These are phyloP conservation scores for Haplographium delicatum DNA, from an alignment of 495 filamentous ascomycete genomes.

Conservation along the genomic window DNA sequence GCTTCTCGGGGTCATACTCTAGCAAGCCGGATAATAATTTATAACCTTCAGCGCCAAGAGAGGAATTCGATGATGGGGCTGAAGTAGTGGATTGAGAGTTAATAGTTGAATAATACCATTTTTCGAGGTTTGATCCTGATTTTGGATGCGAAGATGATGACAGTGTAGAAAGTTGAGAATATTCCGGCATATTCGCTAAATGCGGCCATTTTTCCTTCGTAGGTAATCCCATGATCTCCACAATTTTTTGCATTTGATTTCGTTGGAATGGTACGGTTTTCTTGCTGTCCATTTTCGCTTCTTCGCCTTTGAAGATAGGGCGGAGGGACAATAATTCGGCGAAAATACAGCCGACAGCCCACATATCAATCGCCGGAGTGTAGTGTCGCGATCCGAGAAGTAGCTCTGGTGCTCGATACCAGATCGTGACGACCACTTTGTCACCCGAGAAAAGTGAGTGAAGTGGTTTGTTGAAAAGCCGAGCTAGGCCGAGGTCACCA, in stretches of 20 bases:
- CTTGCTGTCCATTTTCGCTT: constrained; percentile 97
- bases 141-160: constrained; percentile 36
- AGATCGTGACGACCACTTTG: constrained; percentile 98
- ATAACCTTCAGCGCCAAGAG: constrained; percentile 70
- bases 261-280: constrained; percentile 96
- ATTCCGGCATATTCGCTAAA: constrained; percentile 76
- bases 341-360: constrained; percentile 98
- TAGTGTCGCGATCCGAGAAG: constrained; percentile 89
- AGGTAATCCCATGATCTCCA: constrained; percentile 88
- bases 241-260: constrained; percentile 98
- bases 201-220: constrained; percentile 86
- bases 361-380: constrained; percentile 92
- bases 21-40: constrained; percentile 75
- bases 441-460: constrained; percentile 89
- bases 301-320: constrained; percentile 97
- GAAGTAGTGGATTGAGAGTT: constrained; percentile 43
- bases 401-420: constrained; percentile 95
- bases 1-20: constrained; percentile 87
- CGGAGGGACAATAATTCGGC: constrained; percentile 86
- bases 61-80: constrained; percentile 35
- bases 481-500: constrained; percentile 86
- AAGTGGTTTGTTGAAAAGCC: constrained; percentile 89
- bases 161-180: constrained; percentile 63
- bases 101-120: constrained; percentile 53
- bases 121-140: constrained; percentile 37